Evolutionary conservation across 257 asterid genomes (phyloP).

Genomic region (Solanum megistacrolobum): DNA sequence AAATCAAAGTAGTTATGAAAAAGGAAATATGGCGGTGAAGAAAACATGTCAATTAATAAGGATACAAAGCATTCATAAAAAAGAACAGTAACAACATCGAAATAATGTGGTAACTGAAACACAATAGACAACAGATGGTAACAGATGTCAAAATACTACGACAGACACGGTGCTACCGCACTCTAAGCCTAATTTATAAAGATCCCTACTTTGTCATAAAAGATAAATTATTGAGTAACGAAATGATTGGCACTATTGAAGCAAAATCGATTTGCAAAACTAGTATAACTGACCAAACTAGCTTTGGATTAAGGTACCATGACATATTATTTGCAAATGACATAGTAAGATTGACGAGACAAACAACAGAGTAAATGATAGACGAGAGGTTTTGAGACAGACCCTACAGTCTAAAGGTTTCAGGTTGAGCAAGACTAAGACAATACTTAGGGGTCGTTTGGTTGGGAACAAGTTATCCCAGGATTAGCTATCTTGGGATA

Average conservation of each 20-base stretch:
- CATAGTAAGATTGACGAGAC: background rate
- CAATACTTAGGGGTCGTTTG: background rate
- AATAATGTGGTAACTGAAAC: background rate
- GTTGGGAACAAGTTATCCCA: too few species aligned
- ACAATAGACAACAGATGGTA: background rate
- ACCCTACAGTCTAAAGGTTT: background rate
- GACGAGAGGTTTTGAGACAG: background rate
- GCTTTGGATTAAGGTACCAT: background rate
- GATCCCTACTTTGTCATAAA: background rate
- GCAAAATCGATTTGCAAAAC: background rate
- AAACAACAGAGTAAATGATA: background rate
- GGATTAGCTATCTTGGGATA: too few species aligned
- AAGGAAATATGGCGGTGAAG: background rate
- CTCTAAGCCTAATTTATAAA: background rate
- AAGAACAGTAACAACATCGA: background rate
- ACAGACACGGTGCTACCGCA: background rate
- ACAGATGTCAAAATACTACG: background rate
- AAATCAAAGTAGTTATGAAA: background rate
- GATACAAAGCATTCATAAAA: background rate
- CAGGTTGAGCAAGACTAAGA: background rate
- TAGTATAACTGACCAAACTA: background rate
- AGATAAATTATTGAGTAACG: background rate
- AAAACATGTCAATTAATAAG: background rate
- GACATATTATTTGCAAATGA: background rate
- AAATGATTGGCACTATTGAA: background rate